Evolutionary conservation across 371 early-diverging fungal species (phyloP).

Genomic region (Batkoa obscura): DNA sequence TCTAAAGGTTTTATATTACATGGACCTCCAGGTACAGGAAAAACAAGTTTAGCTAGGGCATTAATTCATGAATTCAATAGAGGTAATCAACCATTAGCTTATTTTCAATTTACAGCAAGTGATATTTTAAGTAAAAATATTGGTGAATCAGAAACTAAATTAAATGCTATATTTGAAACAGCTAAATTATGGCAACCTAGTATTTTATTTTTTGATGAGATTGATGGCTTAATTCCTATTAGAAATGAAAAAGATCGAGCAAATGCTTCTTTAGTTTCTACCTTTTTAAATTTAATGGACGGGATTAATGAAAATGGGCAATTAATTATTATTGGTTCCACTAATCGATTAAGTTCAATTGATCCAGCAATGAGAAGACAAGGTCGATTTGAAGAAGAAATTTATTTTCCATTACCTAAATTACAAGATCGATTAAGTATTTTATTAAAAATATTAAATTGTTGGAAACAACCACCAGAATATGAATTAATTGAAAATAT

Average conservation of each 20-base stretch:
- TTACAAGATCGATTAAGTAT: conserved; percentile 19
- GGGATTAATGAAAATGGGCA: conserved; percentile 52
- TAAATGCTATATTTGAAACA: conserved; percentile 40
- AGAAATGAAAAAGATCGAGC: conserved; percentile 35
- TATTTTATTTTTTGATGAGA: conserved; percentile 46
- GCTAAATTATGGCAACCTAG: conserved; percentile 34
- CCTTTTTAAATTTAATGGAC: conserved; percentile 47
- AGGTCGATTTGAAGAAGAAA: conserved; percentile 46
- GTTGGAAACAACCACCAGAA: conserved; percentile 18
- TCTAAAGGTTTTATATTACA: conserved; percentile 62
- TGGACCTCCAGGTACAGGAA: conserved; percentile 93
- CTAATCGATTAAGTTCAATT: conserved; percentile 28
- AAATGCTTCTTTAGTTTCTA: conserved; percentile 46
- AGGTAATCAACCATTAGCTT: conserved; percentile 22
- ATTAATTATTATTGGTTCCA: conserved; percentile 49
- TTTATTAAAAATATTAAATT: conserved; percentile 16
- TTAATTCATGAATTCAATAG: conserved; percentile 42
- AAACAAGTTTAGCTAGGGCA: conserved; percentile 97
- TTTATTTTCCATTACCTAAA: conserved; percentile 34
- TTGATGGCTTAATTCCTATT: conserved; percentile 23
- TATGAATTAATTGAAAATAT: conserved; percentile 14
- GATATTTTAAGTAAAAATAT: conserved; percentile 67
- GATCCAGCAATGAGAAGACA: conserved; percentile 47
- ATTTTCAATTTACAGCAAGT: conserved; percentile 56
- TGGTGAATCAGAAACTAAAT: conserved; percentile 55